Base-by-base conservation (phyloP, 768 basidiomycete genomes). In the Psilocybe cubensis region DNA sequence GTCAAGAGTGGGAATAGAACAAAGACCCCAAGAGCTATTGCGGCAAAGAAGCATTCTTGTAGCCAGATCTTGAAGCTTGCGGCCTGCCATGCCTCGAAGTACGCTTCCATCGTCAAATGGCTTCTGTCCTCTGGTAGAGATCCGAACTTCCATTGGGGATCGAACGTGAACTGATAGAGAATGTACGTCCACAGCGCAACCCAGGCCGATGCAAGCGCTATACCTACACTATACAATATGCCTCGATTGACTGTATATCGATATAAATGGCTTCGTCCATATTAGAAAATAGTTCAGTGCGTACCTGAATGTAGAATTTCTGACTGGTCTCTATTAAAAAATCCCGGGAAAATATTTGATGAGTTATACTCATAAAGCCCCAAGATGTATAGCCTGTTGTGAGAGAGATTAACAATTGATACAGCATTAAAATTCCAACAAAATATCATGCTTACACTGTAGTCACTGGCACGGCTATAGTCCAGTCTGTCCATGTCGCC, bases 401-500 rank as follows among this genome's bases (percentile, higher is more conserved):
- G 31, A 11, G 21, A 27, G 28, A 5, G 7, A n/a, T 11, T n/a
- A 20, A 21, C n/a, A 18, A 29, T 38, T 4, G 2, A 50, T 50
- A 3, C 21, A 20, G n/a, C 28, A 9, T 4, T 4, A 33, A 10
- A 33, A 20, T 7, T 20, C 24, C 27, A 29, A 23, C 17, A 3
- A 0, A 44, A 18, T n/a, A 45, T 14, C 20, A n/a, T 14, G 48
- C 50, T 31, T 29, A 58, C 61, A 55, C 20, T 12, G 54, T 52
- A 10, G 49, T 49, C 7, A 52, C 27, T 9, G 52, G 33, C 4
- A 62, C 61, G 6, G 33, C 61, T 4, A 58, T 25, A 4, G 45
- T n/a, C 61, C 61, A 62, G 9, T 62, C 61, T 5, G 46, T 48
- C 42, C 54, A 56, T 28, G 48, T 62, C 3, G 49, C 50, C 17